Base-by-base conservation (phyloP, 2,329 filamentous ascomycete genomes). In the Diaporthe destruens region DNA sequence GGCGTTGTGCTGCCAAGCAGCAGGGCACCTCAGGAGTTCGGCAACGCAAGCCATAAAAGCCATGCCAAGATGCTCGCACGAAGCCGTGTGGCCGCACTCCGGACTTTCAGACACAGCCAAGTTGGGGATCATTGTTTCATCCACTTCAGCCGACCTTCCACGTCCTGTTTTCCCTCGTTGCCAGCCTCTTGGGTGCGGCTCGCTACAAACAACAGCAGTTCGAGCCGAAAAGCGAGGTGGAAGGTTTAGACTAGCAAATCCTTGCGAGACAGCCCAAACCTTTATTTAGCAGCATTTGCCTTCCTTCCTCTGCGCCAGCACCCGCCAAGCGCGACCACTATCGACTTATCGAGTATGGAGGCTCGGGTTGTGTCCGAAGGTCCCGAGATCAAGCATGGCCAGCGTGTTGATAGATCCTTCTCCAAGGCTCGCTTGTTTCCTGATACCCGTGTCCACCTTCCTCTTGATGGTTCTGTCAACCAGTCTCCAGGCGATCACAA, bases 401-500 rank as follows among this genome's bases (percentile, higher is more conserved):
- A 23, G 18, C 29, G 16, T 63, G 29, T 14, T 29, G 57, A 29
- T 44, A 11, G 11, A 44, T 14, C 44, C 44, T 51, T 36, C 29
- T 65, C 20, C 59, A 65, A 25, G 36, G 44, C 61, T 66, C 61
- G 61, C 61, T 66, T 53, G 61, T 66, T 66, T 66, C 61, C n/a
- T 25, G 14, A 53, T 39, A 18, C 14, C n/a, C 61, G 61, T 39
- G 29, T 66, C 47, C 14, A 66, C 32, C 25, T 66, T 66, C 47
- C 47, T 20, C 29, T 25, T 53, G n/a, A 36, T 6, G 3, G 6
- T 9, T 0, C 16, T 39, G n/a, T 39, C 12, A 7, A 18, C 18
- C 25, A 32, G 6, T 39, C 29, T 53, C 12, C 20, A 18, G 61
- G 51, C 44, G 0, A 6, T 12, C 20, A 36, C 3, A 20, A 25